phyloP scores from a whole-genome alignment of 148 eudicot genomes.

The Fallopia convolvulus region DNA sequence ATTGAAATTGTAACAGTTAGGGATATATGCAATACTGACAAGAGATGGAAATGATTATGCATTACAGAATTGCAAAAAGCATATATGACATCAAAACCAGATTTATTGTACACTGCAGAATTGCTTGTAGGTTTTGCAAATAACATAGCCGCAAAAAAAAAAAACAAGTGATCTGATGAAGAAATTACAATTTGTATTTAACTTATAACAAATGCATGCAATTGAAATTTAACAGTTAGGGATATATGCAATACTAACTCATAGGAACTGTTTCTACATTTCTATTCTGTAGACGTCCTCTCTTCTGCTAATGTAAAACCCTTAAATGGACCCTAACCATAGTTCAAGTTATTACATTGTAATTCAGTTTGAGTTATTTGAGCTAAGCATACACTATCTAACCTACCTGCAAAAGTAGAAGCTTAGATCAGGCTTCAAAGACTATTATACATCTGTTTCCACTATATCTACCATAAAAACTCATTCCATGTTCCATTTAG shows the following conservation, averaged over 20 bases:
- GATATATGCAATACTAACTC: background rate
- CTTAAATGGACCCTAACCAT: background rate
- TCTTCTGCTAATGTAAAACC: background rate
- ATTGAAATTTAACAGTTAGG: background rate
- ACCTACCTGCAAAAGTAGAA: background rate
- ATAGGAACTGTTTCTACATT: background rate
- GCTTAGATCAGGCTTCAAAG: background rate
- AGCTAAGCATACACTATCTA: background rate
- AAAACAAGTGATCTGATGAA: background rate
- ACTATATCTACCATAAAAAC: background rate
- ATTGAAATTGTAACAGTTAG: background rate
- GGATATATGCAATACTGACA: no score
- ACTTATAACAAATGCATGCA: background rate
- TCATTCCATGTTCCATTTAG: background rate
- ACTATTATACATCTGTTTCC: background rate
- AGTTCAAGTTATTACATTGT: background rate
- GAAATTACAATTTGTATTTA: background rate
- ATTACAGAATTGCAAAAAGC: background rate
- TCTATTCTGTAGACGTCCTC: background rate
- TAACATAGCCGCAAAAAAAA: background rate
- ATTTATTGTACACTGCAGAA: background rate
- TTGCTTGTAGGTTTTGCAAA: background rate
- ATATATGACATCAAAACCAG: background rate
- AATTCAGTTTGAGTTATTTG: background rate
- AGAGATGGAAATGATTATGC: background rate